Percentiles rank a stretch among this genome's conserved stretches.
These are phyloP conservation scores for Apium graveolens DNA, from an alignment of 129 eudicot species.

Conservation along the genomic window DNA sequence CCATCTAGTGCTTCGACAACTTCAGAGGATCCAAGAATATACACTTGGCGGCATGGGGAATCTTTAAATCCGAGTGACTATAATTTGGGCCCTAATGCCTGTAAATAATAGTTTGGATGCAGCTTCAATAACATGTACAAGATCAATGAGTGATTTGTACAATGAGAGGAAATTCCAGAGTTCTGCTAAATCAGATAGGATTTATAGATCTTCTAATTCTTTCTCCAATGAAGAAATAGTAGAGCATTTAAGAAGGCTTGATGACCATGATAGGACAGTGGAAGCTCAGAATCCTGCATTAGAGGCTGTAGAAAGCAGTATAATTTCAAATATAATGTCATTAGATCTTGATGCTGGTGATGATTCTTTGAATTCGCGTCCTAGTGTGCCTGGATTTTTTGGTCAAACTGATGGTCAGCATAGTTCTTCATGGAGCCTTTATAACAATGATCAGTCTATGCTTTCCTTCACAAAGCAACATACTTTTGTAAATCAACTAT, in stretches of 20 bases:
- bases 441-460: conserved; percentile 38
- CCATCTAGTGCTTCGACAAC: conserved; percentile 25
- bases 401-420: conserved; percentile 38
- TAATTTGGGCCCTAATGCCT: conserved; percentile 17
- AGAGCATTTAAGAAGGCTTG: conserved; percentile 68
- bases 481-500: conserved; percentile 31
- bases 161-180: conserved; percentile 62
- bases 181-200: conserved; percentile 70
- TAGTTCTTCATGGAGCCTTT: conserved; percentile 50
- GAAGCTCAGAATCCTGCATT: conserved; percentile 42
- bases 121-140: conserved; percentile 24
- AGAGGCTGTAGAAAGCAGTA: conserved; percentile 56
- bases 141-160: conserved; percentile 29
- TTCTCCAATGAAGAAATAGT: conserved; percentile 89
- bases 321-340: conserved; percentile 67
- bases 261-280: conserved; percentile 34
- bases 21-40: conserved; percentile 29
- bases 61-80: conserved; percentile 25
- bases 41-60: conserved; percentile 23
- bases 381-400: conserved; percentile 32
- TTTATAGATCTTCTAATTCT: conserved; percentile 55
- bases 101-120: conserved; percentile 41
- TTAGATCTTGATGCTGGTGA: conserved; percentile 63
- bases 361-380: conserved; percentile 37
- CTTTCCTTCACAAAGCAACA: conserved; percentile 48